Base-by-base conservation (phyloP, 75 land plant genomes). In the Isoetes taiwanensis region DNA sequence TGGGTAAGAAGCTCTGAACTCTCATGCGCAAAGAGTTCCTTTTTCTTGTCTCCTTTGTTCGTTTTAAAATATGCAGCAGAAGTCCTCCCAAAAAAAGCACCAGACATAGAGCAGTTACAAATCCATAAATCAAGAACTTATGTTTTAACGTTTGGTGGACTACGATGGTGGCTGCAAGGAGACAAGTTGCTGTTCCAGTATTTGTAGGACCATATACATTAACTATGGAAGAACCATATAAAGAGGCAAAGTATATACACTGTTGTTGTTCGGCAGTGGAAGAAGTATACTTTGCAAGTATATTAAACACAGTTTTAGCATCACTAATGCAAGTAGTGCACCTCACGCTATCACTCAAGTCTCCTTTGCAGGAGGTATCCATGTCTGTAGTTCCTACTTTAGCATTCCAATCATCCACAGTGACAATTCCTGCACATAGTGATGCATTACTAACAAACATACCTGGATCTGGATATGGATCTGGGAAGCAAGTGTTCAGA, bases 181-280 rank as follows among this genome's bases (percentile, higher is more conserved):
- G 61, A 64, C 90, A 81, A 0, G 17, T 6, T 12, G 82, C 78
- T 2, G 82, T 68, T 1, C 19, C 41, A 0, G 56, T 34, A 17
- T 67, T 46, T 48, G 53, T 32, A 30, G 85, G 85, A 3, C 81
- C 85, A 34, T 32, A 43, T 25, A 56, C 61, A 55, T 82, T 82
- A 1, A 67, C 76, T 40, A 78, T 72, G 0, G 72, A 81, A 30
- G 79, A 81, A 24, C 81, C 85, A 72, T 82, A 82, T 31, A 79
- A 35, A 50, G 73, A 25, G 8, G 70, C 54, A 34, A 70, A 76
- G 40, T 79, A 61, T 34, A 67, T 70, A 52, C 86, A 83, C 16
- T 71, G 48, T 2, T 20, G 24, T 20, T 43, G 2, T 20, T 58
- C 64, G 20, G 70, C 57, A 30, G 53, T 19, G 33, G 26, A 30